Evolutionary conservation across 1,139 yeast species (phyloP), one percentile per base, ranked within the genome.

Genomic region (Taphrina wiesneri): DNA sequence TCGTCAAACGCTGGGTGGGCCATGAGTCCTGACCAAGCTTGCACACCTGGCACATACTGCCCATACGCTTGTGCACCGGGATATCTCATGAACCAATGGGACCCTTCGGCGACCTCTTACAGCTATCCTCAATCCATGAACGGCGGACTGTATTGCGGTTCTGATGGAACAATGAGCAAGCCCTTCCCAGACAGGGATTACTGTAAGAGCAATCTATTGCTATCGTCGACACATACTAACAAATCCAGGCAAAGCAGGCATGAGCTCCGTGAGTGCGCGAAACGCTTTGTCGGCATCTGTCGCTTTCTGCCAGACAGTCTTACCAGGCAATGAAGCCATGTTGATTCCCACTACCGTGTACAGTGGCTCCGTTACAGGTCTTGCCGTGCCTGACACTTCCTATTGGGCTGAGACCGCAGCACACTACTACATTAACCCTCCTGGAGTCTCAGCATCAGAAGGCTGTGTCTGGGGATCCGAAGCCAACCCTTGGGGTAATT

Each of bases 41-140:
- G 98, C 82, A 75, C 81, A 73, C 96, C 90, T 71, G 99, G 97
- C 70, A 84, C 84, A 75, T 90, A 88, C 86, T 93, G 98, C 80
- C 92, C 98, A 69, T 92, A 91, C 78, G 96, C 97, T 67, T 91
- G 97, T 82, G 90, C 88, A 78, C 84, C 96, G 51, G 97, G 97
- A 81, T 88, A 87, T 92, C 87, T 96, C 76, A 91, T 90, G 85
- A 89, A 96, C 69, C 97, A 92, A 81, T 91, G 96, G 96, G 90
- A 96, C 76, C 77, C 85, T 9, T 80, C 87, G 46, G 96, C 95
- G 26, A 79, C 81, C 49, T 88, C 86, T 82, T 90, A 96, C 77
- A 95, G 95, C 45, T 90, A 87, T 74, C 96, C 96, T 39, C 54
- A 56, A 59, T 70, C 71, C 21, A 67, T 69, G 80, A 78, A 88